Evolutionary conservation across 2,329 filamentous ascomycete genomes (phyloP).

Genomic region (Cercospora janseana): DNA sequence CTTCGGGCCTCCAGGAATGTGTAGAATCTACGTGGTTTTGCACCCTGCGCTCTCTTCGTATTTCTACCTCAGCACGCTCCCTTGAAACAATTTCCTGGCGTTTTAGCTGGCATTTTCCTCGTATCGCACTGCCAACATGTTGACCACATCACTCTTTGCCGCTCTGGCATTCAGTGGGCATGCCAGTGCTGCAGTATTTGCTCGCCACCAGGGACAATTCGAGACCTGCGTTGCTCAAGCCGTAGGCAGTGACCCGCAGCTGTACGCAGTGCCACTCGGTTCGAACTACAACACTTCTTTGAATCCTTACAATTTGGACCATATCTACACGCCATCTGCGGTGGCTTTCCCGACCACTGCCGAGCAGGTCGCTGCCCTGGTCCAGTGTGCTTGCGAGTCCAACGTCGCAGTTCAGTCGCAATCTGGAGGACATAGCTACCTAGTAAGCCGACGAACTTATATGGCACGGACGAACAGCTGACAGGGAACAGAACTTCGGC

Average conservation of each 20-base stretch:
- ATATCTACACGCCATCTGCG: slow-evolving; percentile 17
- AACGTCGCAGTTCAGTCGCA: slow-evolving; percentile 15
- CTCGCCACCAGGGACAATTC: slow-evolving; percentile 1
- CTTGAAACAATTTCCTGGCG: neutral
- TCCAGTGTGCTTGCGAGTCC: slow-evolving; percentile 12
- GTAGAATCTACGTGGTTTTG: too few relatives aligned
- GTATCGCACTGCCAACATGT: slow-evolving; percentile 11
- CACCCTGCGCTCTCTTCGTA: neutral
- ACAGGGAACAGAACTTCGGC: slow-evolving; percentile 8
- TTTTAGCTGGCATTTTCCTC: slow-evolving; percentile 3
- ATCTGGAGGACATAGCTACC: slow-evolving; percentile 20
- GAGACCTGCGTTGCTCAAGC: slow-evolving; percentile 15
- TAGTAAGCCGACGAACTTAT: slow-evolving; percentile 1
- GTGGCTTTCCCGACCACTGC: slow-evolving; percentile 14
- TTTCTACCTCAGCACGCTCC: slow-evolving; percentile 1
- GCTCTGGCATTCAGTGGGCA: slow-evolving; percentile 2
- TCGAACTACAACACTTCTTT: slow-evolving; percentile 11
- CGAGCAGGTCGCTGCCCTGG: slow-evolving; percentile 12
- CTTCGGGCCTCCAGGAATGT: too few relatives aligned
- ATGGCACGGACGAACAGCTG: neutral
- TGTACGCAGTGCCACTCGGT: slow-evolving; percentile 13
- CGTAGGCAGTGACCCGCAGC: slow-evolving; percentile 9
- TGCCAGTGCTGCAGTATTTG: slow-evolving; percentile 1
- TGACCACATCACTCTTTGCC: slow-evolving; percentile 2
- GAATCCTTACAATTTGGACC: slow-evolving; percentile 19